phyloP scores from a whole-genome alignment of 805 yeast species.

The Teunomyces aglyptinius region DNA sequence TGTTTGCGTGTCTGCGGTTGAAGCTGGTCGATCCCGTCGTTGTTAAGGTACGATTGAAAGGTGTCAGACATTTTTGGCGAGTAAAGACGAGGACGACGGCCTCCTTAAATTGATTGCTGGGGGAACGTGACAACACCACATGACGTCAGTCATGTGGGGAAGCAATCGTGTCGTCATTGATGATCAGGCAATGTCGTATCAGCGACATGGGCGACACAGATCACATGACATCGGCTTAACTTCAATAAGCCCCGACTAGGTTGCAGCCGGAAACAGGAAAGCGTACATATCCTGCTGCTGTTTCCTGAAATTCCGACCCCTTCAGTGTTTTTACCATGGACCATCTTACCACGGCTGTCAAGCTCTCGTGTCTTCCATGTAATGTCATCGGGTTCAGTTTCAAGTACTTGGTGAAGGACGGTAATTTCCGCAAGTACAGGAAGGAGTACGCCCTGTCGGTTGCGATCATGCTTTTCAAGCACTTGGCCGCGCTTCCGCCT shows the following conservation, averaged over 20 bases:
- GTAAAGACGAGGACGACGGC: too few species aligned
- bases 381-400: slow-evolving; percentile 12
- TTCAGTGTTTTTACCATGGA: background rate
- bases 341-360: background rate
- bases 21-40: slow-evolving; percentile 69
- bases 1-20: slow-evolving; percentile 61
- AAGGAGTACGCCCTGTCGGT: slow-evolving; percentile 11
- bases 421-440: slow-evolving; percentile 14
- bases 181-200: too few species aligned
- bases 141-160: background rate
- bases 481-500: slow-evolving; percentile 13
- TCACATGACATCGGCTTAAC: background rate
- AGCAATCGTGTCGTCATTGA: background rate
- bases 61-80: background rate
- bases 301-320: background rate
- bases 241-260: background rate
- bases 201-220: too few species aligned
- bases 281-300: background rate
- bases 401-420: slow-evolving; percentile 13
- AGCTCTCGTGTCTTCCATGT: slow-evolving; percentile 14
- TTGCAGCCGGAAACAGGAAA: background rate
- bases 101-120: background rate
- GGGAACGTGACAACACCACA: background rate
- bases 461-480: slow-evolving; percentile 11
- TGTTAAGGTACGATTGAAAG: slow-evolving; percentile 57